Percentiles rank a stretch among this genome's conserved stretches.
Conservation (phyloP, 129 eudicot genomes). For the Lactuca saligna region DNA sequence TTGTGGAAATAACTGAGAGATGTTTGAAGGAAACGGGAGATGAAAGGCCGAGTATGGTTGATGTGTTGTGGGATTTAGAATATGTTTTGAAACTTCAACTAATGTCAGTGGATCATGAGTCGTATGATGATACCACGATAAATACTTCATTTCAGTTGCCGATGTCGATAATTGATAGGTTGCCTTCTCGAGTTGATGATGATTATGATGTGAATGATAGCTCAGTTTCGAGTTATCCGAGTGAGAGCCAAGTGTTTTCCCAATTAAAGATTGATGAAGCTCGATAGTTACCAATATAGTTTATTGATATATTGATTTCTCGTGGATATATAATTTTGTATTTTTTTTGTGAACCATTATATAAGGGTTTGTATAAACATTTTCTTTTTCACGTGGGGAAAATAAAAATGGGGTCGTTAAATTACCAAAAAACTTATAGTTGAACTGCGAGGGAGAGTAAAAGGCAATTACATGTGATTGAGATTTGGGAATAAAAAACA, state of each 20-base stretch:
- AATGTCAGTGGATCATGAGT: conserved; percentile 24
- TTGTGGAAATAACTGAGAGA: conserved; percentile 47
- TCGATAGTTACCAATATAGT: conserved; percentile 19
- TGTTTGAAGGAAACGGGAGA: conserved; percentile 50
- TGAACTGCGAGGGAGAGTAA: too few relatives aligned
- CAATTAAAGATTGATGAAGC: conserved; percentile 50
- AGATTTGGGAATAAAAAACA: too few relatives aligned
- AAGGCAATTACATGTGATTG: too few relatives aligned
- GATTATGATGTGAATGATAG: conserved; percentile 30
- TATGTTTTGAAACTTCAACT: conserved; percentile 56
- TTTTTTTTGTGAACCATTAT: too few relatives aligned
- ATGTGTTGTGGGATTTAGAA: conserved; percentile 66
- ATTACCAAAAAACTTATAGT: too few relatives aligned
- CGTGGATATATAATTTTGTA: too few relatives aligned
- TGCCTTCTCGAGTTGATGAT: conserved; percentile 35
- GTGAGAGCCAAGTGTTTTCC: conserved; percentile 4
- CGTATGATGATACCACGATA: conserved; percentile 45
- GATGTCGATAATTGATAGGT: conserved; percentile 25
- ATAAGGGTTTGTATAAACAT: too few relatives aligned
- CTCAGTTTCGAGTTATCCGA: conserved; percentile 15
- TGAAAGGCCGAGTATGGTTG: conserved; percentile 65
- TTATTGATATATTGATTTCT: too few relatives aligned
- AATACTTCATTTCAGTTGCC: conserved; percentile 40
- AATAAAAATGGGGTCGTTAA: too few relatives aligned
- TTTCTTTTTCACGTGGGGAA: too few relatives aligned